Evolutionary conservation across 2,329 filamentous ascomycete species (phyloP), one percentile per base, ranked within the genome.

Genomic region (Stachybotrys chartarum): DNA sequence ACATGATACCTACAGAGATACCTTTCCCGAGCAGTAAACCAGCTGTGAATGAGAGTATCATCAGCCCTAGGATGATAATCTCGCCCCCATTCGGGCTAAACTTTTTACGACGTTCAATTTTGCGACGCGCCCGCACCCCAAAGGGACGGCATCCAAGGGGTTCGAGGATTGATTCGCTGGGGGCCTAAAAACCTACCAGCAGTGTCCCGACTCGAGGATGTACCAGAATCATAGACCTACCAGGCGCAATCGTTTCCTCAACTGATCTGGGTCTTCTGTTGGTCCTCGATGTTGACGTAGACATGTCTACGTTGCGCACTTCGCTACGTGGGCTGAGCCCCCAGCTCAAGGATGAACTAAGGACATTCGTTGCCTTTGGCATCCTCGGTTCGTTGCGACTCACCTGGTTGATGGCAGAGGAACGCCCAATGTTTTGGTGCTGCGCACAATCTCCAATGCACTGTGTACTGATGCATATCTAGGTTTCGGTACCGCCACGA

Each of bases 401-500:
- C 11, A 12, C 39, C 39, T n/a, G 11, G 11, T 44, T n/a, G n/a
- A 44, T 44, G 11, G 11, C 11, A 44, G 11, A n/a, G 11, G 39
- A 11, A 44, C 39, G n/a, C n/a, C 39, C 11, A 44, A 44, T 44
- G 24, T 24, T 24, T 24, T 24, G 24, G 24, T 24, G 24, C 24
- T 24, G 24, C 24, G n/a, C 45, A 18, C 45, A 47, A 16, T 24
- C 12, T 7, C 24, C 12, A 18, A 18, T 18, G 47, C 24, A 12
- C 47, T 30, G 49, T 7, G 30, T 51, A 17, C 50, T 52, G 35
- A 52, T n/a, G 8, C 7, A 17, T 44, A 7, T 18, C n/a, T 52
- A 72, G 70, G 67, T 51, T 57, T 71, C 54, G 60, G 61, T 52
- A 71, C 67, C 52, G 62, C 59, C 8, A 49, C 69, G 42, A 59